Evolutionary conservation across 768 basidiomycete species (phyloP), one percentile per base, ranked within the genome.

Genomic region (Gloeopeniophorella convolvens): DNA sequence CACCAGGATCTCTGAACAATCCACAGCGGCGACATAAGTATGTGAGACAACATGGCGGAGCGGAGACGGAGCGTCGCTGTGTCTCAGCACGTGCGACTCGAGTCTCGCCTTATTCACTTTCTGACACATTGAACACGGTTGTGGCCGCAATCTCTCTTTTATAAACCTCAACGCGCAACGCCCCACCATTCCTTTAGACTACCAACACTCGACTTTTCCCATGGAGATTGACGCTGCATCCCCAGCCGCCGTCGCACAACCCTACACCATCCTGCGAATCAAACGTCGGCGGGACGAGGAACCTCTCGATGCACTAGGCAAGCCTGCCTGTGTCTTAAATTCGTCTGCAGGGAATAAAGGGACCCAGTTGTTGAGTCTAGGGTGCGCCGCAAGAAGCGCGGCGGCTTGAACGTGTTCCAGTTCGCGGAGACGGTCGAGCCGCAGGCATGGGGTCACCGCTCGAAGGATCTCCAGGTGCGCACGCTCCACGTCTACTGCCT

Each of bases 231-330:
- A 56, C 30, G 45, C 55, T n/a, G 26, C 45, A 10, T 54, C 45
- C 0, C 44, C 48, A n/a, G 27, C 28, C 18, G 16, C 28, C 18
- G 16, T 36, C 16, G 58, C 63, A 41, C 73, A 73, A 45, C 64
- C 78, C 6, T 84, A 79, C 60, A 85, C 88, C 1, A 83, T 90
- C 59, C 65, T 90, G 27, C 79, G 89, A 27, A 88, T 90, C 66
- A 90, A 90, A 64, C 76, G 88, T 28, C 89, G 89, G 61, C 74
- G 89, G 20, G 84, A 78, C 30, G 88, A 90, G 57, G 88, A 89
- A 60, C 85, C 88, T 30, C 70, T 89, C 40, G 88, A 90, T 67
- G 88, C 84, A 30, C 71, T 90, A 56, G 83, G 88, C 84, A 69
- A 59, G 72, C 65, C 32, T 54, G 35, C 43, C 20, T 2, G 32